Percentiles rank a stretch among this genome's conserved stretches.
Evolutionary conservation across 2,329 filamentous ascomycete species (phyloP).

Genomic region (Ascocoryne sarcoides): DNA sequence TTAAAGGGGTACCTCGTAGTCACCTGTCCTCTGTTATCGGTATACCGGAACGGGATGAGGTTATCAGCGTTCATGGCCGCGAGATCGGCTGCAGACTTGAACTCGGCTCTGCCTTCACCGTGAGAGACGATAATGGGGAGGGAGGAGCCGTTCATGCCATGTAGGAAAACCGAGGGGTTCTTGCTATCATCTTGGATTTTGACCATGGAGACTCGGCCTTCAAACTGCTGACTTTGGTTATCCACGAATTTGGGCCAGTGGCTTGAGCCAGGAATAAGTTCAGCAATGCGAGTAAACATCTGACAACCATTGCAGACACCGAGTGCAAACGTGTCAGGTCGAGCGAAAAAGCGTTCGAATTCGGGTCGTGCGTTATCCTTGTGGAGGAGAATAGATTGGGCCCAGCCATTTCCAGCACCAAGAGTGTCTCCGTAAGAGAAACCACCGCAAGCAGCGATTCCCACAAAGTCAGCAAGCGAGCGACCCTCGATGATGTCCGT

Average conservation of each 20-base stretch:
- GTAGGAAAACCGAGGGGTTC: constrained; percentile 70
- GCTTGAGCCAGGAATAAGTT: constrained; percentile 75
- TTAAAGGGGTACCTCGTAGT: constrained; percentile 86
- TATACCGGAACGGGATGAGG: constrained; percentile 71
- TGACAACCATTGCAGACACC: constrained; percentile 98
- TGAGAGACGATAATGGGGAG: constrained; percentile 85
- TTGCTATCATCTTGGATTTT: constrained; percentile 57
- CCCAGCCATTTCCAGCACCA: constrained; percentile 94
- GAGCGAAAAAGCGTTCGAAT: constrained; percentile 78
- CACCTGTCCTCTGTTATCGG: constrained; percentile 68
- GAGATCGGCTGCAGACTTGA: constrained; percentile 45
- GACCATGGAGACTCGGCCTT: constrained; percentile 81
- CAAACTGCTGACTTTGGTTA: constrained; percentile 82
- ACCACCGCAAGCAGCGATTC: constrained; percentile 88
- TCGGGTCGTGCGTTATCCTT: constrained; percentile 61
- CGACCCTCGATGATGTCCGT: constrained; percentile 76
- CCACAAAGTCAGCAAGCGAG: constrained; percentile 74
- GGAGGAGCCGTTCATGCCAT: constrained; percentile 75
- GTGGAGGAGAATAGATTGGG: constrained; percentile 85
- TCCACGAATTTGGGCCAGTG: constrained; percentile 81
- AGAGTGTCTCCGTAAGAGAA: constrained; percentile 88
- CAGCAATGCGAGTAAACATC: constrained; percentile 76
- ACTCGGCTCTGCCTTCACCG: constrained; percentile 78
- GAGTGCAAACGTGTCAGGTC: constrained; percentile 82
- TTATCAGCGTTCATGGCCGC: constrained; percentile 53